Evolutionary conservation across 179 eudicot species (phyloP), one percentile per base, ranked within the genome.

Genomic region (Silene coronaria): DNA sequence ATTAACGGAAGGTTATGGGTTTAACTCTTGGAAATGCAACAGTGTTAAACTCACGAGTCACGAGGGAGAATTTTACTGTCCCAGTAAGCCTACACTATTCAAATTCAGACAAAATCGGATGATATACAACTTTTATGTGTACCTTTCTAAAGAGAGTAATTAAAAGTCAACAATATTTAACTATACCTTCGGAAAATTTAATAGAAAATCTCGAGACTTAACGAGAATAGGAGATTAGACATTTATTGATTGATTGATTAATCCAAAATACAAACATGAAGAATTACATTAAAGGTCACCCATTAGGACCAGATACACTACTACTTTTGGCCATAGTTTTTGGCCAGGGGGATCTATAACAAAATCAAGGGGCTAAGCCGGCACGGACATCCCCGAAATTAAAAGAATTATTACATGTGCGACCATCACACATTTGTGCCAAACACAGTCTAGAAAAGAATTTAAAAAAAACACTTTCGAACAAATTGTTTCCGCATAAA

Each of bases 201-300:
- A 61, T 13, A 34, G 65, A 53, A 72, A 69, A 67, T 24, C 0
- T 42, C 32, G 24, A 27, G 16, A 51, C 21, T 21, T 75, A 17
- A 61, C 2, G 27, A 27, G 4, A 69, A 59, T 45, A 71, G 34
- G 3, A 59, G 38, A 36, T 36, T 24, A 68, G 17, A 61, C 26
- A 81, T 69, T 71, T 74, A 64, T 34, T 66, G 34, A 64, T 36
- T 24, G 79, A 73, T 53, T 36, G 30, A 81, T 75, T 60, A 70
- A 64, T 73, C 77, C 80, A 81, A 82, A 45, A 79, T 82, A 83
- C 86, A 84, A 66, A 74, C 83, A 64, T 84, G 48, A 63, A 42
- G 24, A 61, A 66, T 55, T 55, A 34, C 14, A 65, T 1, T 22
- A 70, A 74, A 79, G 70, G 77, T 65, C 83, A 74, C 76, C 65